A percentile compares a stretch with the other conserved stretches of the same genome.
phyloP scores from a whole-genome alignment of 148 eudicot species.

The Diospyros kaki region DNA sequence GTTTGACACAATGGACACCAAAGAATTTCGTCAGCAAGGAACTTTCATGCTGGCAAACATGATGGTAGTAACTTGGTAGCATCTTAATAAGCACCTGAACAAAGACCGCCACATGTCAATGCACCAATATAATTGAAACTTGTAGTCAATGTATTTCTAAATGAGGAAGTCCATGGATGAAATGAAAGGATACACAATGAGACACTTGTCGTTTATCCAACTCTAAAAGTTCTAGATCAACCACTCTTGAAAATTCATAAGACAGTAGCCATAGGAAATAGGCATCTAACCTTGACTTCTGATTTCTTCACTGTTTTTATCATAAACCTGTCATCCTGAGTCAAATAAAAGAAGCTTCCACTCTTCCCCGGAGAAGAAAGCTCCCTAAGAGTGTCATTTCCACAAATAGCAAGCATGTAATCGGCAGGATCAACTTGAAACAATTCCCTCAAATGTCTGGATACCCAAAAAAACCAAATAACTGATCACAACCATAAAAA shows the following conservation, averaged over 20 bases:
- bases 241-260: not conserved
- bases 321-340: conserved; percentile 95
- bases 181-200: not conserved
- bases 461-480: conserved; percentile 14
- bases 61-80: conserved; percentile 92
- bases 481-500: conserved; percentile 8
- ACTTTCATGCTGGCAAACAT: conserved; percentile 73
- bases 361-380: conserved; percentile 97
- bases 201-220: not conserved
- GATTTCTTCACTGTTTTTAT: conserved; percentile 96
- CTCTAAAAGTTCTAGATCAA: not conserved
- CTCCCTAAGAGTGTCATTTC: conserved; percentile 88
- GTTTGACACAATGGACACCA: conserved; percentile 95
- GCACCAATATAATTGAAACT: conserved; percentile 1
- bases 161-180: conserved; percentile 2
- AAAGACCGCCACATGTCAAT: conserved; percentile 20
- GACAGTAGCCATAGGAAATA: conserved; percentile 3
- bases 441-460: conserved; percentile 75
- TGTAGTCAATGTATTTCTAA: conserved; percentile 15
- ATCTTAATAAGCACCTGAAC: conserved; percentile 90
- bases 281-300: conserved; percentile 91
- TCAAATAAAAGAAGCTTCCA: conserved; percentile 90
- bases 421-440: conserved; percentile 96
- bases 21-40: conserved; percentile 82
- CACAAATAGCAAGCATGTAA: conserved; percentile 93